Evolutionary conservation across 2,329 filamentous ascomycete species (phyloP).

Genomic region (Chaetomium sp.): DNA sequence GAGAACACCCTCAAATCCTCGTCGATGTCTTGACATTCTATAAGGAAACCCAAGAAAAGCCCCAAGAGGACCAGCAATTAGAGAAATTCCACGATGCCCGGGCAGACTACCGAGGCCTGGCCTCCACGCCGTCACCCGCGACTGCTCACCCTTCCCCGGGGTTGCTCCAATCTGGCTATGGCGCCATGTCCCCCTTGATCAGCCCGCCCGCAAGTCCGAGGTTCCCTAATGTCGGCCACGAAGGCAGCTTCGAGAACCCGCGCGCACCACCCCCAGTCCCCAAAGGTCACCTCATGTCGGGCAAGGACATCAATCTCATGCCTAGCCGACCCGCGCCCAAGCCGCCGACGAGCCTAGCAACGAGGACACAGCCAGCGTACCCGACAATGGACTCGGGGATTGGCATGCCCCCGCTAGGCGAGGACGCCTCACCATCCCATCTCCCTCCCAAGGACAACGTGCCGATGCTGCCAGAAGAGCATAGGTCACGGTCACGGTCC

Average conservation of each 20-base stretch:
- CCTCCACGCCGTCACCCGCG: conserved; percentile 45
- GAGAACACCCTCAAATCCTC: conserved; percentile 93
- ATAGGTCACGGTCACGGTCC: conserved; percentile 67
- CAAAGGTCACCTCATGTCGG: conserved; percentile 51
- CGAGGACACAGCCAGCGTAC: conserved; percentile 59
- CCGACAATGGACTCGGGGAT: conserved; percentile 64
- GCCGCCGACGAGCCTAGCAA: conserved; percentile 69
- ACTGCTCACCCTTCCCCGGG: conserved; percentile 52
- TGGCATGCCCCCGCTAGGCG: conserved; percentile 59
- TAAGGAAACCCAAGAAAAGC: conserved; percentile 84
- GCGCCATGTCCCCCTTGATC: conserved; percentile 63
- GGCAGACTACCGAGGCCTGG: conserved; percentile 54
- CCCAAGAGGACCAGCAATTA: conserved; percentile 82
- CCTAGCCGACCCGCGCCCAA: conserved; percentile 85
- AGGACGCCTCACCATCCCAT: conserved; percentile 55
- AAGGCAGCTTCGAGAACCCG: conserved; percentile 96
- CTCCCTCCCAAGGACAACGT: conserved; percentile 56
- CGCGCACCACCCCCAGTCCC: conserved; percentile 90
- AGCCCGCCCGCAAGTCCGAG: conserved; percentile 82
- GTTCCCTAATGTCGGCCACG: conserved; percentile 81
- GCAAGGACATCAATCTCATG: conserved; percentile 64
- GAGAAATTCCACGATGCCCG: conserved; percentile 95
- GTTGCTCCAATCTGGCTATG: conserved; percentile 58
- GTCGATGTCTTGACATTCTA: conserved; percentile 96
- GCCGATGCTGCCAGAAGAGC: conserved; percentile 66